Evolutionary conservation across 495 filamentous ascomycete species (phyloP).

Genomic region (Lepidopterella palustris): DNA sequence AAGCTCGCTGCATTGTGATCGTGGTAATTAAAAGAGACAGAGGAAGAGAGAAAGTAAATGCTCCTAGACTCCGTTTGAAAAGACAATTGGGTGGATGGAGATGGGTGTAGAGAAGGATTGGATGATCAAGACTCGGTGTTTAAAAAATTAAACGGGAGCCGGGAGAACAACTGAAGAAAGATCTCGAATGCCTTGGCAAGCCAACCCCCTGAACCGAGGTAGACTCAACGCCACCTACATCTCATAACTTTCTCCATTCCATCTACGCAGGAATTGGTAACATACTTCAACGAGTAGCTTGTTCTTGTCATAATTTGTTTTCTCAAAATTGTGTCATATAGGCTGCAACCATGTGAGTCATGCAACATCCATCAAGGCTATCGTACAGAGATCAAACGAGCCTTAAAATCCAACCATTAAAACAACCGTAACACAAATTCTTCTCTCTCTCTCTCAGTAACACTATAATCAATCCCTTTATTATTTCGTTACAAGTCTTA

Average conservation of each 20-base stretch:
- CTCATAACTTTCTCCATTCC: background rate
- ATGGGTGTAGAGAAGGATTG: conserved; percentile 4
- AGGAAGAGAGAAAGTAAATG: conserved; percentile 6
- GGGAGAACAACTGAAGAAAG: background rate
- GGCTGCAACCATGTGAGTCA: no score
- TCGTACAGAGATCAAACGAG: no score
- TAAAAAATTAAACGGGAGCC: conserved; percentile 3
- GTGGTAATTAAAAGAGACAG: conserved; percentile 1
- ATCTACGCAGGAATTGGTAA: no score
- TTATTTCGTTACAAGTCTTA: no score
- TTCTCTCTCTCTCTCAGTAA: no score
- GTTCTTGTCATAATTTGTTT: no score
- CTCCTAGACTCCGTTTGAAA: conserved; percentile 25
- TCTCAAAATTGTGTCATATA: no score
- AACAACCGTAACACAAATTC: no score
- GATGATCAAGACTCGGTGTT: background rate
- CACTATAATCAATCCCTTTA: no score
- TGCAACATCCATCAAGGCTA: no score
- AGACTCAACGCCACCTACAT: conserved; percentile 1
- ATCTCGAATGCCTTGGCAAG: background rate
- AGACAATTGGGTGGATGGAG: conserved; percentile 11
- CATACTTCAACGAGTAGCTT: no score
- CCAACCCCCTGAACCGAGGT: background rate
- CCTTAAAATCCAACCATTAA: no score
- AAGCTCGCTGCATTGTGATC: conserved; percentile 64